These are phyloP conservation scores for Fagopyrum tataricum DNA, from an alignment of 148 eudicot species.

Conservation along the genomic window DNA sequence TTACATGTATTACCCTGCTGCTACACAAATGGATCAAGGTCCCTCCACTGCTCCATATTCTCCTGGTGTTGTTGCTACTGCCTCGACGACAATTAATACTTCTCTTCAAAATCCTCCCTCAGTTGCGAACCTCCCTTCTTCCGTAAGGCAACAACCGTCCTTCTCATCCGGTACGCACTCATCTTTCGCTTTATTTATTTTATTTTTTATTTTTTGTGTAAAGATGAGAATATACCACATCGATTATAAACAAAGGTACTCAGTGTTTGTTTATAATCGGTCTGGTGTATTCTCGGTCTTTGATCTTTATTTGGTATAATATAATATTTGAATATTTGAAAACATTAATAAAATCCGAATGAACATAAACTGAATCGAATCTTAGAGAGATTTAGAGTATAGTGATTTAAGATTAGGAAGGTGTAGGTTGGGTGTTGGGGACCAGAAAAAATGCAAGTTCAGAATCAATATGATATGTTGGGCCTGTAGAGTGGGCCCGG, in stretches of 20 bases:
- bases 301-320: too few species aligned
- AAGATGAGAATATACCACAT: too few species aligned
- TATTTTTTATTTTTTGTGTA: not conserved
- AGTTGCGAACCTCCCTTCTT: not conserved
- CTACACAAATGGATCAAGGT: not conserved
- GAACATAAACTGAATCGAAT: too few species aligned
- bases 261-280: too few species aligned
- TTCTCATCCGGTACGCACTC: not conserved
- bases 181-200: not conserved
- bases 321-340: too few species aligned
- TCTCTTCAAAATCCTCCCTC: not conserved
- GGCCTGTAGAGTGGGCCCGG: not conserved
- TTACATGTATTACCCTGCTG: not conserved
- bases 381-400: not conserved
- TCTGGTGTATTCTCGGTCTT: too few species aligned
- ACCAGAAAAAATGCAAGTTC: not conserved
- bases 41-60: slow-evolving; percentile 21
- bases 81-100: not conserved
- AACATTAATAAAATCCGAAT: too few species aligned
- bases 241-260: too few species aligned
- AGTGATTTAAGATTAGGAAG: too few species aligned
- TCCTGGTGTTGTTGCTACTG: slow-evolving; percentile 2
- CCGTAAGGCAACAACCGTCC: not conserved
- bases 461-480: not conserved
- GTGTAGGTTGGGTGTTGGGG: not conserved